These are phyloP conservation scores for Trichoderma guizhouense DNA, from an alignment of 2,329 filamentous ascomycete species.

Conservation along the genomic window DNA sequence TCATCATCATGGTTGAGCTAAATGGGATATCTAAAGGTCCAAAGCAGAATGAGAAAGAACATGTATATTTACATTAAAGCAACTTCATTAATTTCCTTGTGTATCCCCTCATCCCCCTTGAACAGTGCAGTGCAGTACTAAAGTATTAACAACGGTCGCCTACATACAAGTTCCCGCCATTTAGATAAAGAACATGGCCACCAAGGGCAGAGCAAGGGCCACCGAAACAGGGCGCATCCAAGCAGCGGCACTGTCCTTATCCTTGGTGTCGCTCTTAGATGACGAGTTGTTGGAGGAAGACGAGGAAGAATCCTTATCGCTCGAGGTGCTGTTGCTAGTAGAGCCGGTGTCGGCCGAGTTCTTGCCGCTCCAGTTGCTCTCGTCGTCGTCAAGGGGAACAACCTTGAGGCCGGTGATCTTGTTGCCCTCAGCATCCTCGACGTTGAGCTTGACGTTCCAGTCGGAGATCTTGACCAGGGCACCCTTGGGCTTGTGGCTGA, in stretches of 20 bases:
- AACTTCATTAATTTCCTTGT: constrained; percentile 13
- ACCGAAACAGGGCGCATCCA: constrained; percentile 32
- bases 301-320: neutral
- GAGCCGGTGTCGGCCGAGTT: constrained; percentile 38
- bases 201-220: constrained; percentile 33
- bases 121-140: neutral
- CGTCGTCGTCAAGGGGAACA: constrained; percentile 41
- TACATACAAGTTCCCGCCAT: constrained; percentile 9
- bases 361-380: constrained; percentile 45
- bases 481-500: constrained; percentile 60
- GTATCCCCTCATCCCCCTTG: neutral
- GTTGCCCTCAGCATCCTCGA: constrained; percentile 41
- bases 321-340: constrained; percentile 20
- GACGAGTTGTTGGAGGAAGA: neutral
- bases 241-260: constrained; percentile 28
- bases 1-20: constrained; percentile 14
- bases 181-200: constrained; percentile 35
- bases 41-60: constrained; percentile 17
- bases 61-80: constrained; percentile 20
- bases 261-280: constrained; percentile 17
- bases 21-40: constrained; percentile 17
- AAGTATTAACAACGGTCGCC: neutral
- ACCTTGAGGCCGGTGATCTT: constrained; percentile 46
- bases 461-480: constrained; percentile 66
- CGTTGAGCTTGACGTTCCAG: constrained; percentile 52